Percentiles rank a stretch among this genome's conserved stretches.
Conservation (phyloP, 1,139 yeast genomes). For the Hyphopichia pseudoburtonii region DNA sequence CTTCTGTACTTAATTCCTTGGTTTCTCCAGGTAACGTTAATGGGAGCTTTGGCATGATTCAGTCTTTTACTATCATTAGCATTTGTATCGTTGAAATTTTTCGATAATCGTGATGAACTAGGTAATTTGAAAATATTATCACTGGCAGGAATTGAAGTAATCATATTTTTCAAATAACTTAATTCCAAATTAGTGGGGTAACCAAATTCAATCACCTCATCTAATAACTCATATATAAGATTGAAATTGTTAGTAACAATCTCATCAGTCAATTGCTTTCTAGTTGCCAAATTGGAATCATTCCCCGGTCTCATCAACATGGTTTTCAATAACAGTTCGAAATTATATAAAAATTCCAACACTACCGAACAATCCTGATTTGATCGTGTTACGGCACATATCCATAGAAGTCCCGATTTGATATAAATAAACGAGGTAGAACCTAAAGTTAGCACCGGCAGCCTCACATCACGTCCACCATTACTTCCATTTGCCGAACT, state of each 20-base stretch:
- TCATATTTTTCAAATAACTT: constrained; percentile 27
- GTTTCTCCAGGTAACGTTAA: constrained; percentile 63
- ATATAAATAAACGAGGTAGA: constrained; percentile 89
- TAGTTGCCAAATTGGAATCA: constrained; percentile 8
- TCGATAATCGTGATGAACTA: constrained; percentile 13
- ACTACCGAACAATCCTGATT: constrained; percentile 83
- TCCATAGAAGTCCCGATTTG: constrained; percentile 67
- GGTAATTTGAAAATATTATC: constrained; percentile 25
- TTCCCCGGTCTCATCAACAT: constrained; percentile 15
- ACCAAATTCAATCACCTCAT: constrained; percentile 79
- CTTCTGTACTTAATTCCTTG: constrained; percentile 74
- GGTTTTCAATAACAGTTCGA: constrained; percentile 45
- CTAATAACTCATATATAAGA: constrained; percentile 71
- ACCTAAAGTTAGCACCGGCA: constrained; percentile 88
- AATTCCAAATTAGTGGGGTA: constrained; percentile 73
- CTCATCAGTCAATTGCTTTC: constrained; percentile 26
- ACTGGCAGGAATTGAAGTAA: constrained; percentile 21
- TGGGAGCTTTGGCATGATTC: constrained; percentile 7
- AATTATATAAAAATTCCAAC: constrained; percentile 72
- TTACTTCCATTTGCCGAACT: constrained; percentile 12
- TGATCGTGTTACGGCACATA: constrained; percentile 84
- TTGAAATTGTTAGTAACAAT: constrained; percentile 53
- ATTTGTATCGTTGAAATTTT: constrained; percentile 9
- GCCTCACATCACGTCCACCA: constrained; percentile 41
- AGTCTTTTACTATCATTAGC: constrained; percentile 7